Evolutionary conservation across 352 stramenopile genomes (phyloP), one percentile per base, ranked within the genome.

Genomic region (Pythium brassicae): DNA sequence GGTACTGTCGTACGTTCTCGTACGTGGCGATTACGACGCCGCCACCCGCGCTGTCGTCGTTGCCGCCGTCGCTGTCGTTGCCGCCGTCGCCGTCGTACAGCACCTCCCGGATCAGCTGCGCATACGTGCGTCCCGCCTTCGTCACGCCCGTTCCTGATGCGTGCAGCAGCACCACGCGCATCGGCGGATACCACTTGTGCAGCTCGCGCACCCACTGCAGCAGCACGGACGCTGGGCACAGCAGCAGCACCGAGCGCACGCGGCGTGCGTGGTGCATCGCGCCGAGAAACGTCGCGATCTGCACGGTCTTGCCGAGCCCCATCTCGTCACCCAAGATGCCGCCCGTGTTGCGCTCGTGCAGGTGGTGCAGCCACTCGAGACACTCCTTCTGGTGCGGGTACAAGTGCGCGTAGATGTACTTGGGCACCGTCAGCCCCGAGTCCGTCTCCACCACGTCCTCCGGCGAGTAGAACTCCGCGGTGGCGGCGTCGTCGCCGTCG

Each of bases 11-110:
- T 35, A 99, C 82, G 32, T 92, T 97, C 63, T 99, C 95, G 70
- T 99, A 99, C 17, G 97, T 99, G 15, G 95, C 98, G 17, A 99
- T 72, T 39, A 99, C 66, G 6, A 97, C 84, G 47, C 97, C 96
- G 17, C 90, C 94, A 19, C 52, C 55, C 7, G 2, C 40, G 8
- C 40, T 10, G 3, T 12, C 11, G 20, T 47, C 42, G 12, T n/a
- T 35, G 14, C 20, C 42, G n/a, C 44, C 23, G 15, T 35, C 42
- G 4, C 44, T 40, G 7, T 57, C 40, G 3, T 42, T 37, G 32
- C 32, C 66, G 2, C 39, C 60, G 7, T 62, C 61, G 5, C 23
- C 59, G 2, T 50, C 60, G 17, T 67, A 61, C n/a, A 62, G 61
- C 29, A 89, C 71, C 40, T 92, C 79, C 20, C 86, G 77, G 53